These are phyloP conservation scores for Triglochin maritima DNA, from an alignment of 106 monocot species.

Conservation along the genomic window DNA sequence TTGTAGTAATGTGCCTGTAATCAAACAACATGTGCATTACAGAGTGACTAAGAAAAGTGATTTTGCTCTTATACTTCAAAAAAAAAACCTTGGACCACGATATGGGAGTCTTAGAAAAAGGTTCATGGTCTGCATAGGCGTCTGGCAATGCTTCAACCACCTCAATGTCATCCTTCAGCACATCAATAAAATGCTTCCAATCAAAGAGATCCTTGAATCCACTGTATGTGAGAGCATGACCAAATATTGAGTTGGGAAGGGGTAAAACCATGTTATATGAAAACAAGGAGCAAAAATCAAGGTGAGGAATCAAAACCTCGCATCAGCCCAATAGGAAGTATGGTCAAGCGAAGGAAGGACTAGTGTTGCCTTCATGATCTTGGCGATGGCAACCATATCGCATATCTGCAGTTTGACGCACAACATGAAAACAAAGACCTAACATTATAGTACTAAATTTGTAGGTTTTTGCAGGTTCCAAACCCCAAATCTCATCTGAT, in stretches of 20 bases:
- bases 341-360: constrained; percentile 97
- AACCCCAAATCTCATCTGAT: constrained; percentile 99
- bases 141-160: constrained; percentile 60
- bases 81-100: constrained; percentile 94
- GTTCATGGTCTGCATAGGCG: constrained; percentile 36
- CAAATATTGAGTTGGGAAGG: too few species aligned
- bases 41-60: not conserved
- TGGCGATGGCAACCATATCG: constrained; percentile 99
- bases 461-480: constrained; percentile 17
- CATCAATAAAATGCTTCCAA: constrained; percentile 87
- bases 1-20: constrained; percentile 85
- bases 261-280: too few species aligned
- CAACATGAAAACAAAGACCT: constrained; percentile 6
- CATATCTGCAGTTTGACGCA: constrained; percentile 71
- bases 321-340: constrained; percentile 89
- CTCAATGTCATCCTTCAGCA: constrained; percentile 69
- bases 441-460: constrained; percentile 3
- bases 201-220: constrained; percentile 98
- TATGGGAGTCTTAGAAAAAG: constrained; percentile 66
- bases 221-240: constrained; percentile 24
- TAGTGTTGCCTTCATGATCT: constrained; percentile 86
- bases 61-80: not conserved
- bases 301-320: constrained; percentile 35
- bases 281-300: not conserved
- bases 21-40: not conserved